These are phyloP conservation scores for Pelagomonas calceolata DNA, from an alignment of 108 stramenopile species.

Conservation along the genomic window DNA sequence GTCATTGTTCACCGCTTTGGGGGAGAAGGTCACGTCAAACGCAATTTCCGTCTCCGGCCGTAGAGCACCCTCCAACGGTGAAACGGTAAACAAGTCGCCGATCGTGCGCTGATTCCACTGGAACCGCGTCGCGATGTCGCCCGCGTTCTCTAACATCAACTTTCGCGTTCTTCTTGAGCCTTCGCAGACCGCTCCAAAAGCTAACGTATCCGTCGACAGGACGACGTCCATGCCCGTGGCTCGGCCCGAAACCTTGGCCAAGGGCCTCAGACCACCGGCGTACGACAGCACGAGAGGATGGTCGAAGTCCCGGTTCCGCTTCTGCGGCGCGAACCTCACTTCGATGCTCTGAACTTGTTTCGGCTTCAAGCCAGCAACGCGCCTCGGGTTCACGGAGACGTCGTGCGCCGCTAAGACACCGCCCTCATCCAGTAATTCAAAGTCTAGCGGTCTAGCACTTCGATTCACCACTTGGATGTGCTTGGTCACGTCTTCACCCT, in stretches of 20 bases:
- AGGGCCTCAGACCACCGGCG: constrained; percentile 17
- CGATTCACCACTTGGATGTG: constrained; percentile 35
- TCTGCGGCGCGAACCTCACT: constrained; percentile 29
- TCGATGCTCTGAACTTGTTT: constrained; percentile 18
- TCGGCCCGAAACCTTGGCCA: constrained; percentile 28
- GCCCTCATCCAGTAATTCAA: constrained; percentile 24
- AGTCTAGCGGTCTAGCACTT: constrained; percentile 22
- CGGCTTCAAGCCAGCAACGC: constrained; percentile 19
- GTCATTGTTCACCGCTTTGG: constrained; percentile 26
- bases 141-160: constrained; percentile 37
- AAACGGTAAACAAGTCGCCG: constrained; percentile 30
- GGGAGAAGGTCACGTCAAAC: constrained; percentile 44
- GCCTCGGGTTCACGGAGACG: constrained; percentile 24
- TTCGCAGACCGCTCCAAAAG: constrained; percentile 42
- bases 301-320: constrained; percentile 27
- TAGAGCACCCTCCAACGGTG: constrained; percentile 36
- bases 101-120: constrained; percentile 28
- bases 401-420: neutral
- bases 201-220: constrained; percentile 36
- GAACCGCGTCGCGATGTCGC: constrained; percentile 38
- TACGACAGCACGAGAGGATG: constrained; percentile 31
- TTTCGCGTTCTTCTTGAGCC: constrained; percentile 28
- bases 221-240: constrained; percentile 39
- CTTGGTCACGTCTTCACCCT: constrained; percentile 27
- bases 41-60: constrained; percentile 25